These are phyloP conservation scores for Artomyces pyxidatus DNA, from an alignment of 768 basidiomycete genomes.

Conservation along the genomic window DNA sequence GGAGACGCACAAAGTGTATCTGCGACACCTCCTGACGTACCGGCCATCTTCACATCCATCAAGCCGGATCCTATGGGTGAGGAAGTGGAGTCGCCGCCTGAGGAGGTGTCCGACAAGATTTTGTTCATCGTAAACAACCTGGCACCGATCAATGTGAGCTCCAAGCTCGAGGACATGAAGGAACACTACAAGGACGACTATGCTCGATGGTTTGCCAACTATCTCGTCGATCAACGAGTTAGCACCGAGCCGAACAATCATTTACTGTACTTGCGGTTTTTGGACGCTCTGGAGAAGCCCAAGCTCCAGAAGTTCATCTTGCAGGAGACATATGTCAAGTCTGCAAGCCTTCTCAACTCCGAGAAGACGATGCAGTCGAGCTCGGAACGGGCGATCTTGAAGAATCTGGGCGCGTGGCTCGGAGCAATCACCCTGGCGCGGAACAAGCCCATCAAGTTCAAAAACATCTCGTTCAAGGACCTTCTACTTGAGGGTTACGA, in stretches of 20 bases:
- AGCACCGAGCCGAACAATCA: constrained; percentile 97
- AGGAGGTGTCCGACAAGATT: constrained; percentile 87
- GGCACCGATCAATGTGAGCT: constrained; percentile 87
- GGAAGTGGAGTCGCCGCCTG: constrained; percentile 62
- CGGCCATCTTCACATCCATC: constrained; percentile 69
- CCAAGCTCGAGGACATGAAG: constrained; percentile 81
- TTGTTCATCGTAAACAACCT: constrained; percentile 98
- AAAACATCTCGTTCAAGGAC: constrained; percentile 94
- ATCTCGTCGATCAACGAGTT: constrained; percentile 92
- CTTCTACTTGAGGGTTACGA: constrained; percentile 95
- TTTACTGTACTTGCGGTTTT: constrained; percentile 85
- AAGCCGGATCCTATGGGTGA: constrained; percentile 60
- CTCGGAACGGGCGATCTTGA: constrained; percentile 78
- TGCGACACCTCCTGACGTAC: constrained; percentile 29
- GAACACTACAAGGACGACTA: constrained; percentile 77
- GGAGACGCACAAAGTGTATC: too few species aligned
- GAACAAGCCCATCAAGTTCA: constrained; percentile 87
- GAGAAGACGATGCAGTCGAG: constrained; percentile 83
- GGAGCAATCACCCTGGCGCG: constrained; percentile 90
- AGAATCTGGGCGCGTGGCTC: constrained; percentile 94
- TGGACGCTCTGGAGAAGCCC: constrained; percentile 72
- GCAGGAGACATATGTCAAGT: constrained; percentile 91
- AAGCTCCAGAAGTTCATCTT: constrained; percentile 67
- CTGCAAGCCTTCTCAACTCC: constrained; percentile 78
- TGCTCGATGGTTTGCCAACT: constrained; percentile 95